These are phyloP conservation scores for Russula sp. DNA, from an alignment of 768 basidiomycete species.

Conservation along the genomic window DNA sequence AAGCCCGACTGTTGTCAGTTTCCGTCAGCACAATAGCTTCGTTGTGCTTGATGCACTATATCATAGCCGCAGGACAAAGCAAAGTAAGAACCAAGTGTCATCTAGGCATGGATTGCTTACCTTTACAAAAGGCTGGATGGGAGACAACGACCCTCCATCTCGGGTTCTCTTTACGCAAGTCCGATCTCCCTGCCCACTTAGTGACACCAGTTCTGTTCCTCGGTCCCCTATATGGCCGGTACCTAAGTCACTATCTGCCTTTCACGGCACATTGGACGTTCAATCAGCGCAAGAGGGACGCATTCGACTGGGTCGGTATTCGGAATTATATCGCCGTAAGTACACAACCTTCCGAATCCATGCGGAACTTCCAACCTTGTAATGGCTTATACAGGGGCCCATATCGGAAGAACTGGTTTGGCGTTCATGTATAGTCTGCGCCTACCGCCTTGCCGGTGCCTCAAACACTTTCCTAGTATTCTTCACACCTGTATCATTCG, in stretches of 20 bases:
- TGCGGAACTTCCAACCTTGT: background rate
- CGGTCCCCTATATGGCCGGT: slow-evolving; percentile 65
- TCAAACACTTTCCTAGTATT: slow-evolving; percentile 59
- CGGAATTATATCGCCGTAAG: slow-evolving; percentile 61
- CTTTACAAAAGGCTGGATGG: slow-evolving; percentile 6
- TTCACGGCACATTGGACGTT: slow-evolving; percentile 47
- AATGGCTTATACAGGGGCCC: slow-evolving; percentile 54
- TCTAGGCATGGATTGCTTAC: background rate
- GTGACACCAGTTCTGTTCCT: slow-evolving; percentile 67
- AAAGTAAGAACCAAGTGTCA: slow-evolving; percentile 22
- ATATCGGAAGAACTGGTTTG: slow-evolving; percentile 92
- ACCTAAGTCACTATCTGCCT: slow-evolving; percentile 42
- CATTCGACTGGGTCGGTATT: slow-evolving; percentile 47
- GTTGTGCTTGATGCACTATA: slow-evolving; percentile 41
- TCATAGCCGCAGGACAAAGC: slow-evolving; percentile 32
- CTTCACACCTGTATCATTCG: slow-evolving; percentile 79
- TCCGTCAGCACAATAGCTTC: slow-evolving; percentile 52
- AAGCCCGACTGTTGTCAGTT: slow-evolving; percentile 67
- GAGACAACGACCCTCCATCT: slow-evolving; percentile 22
- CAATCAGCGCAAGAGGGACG: slow-evolving; percentile 31
- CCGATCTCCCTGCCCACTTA: slow-evolving; percentile 43
- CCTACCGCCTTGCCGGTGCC: slow-evolving; percentile 60
- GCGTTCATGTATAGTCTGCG: slow-evolving; percentile 71
- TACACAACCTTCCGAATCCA: background rate
- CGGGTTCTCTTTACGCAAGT: slow-evolving; percentile 22